These are phyloP conservation scores for Tylopilus subfusipes DNA, from an alignment of 768 basidiomycete species.

Conservation along the genomic window DNA sequence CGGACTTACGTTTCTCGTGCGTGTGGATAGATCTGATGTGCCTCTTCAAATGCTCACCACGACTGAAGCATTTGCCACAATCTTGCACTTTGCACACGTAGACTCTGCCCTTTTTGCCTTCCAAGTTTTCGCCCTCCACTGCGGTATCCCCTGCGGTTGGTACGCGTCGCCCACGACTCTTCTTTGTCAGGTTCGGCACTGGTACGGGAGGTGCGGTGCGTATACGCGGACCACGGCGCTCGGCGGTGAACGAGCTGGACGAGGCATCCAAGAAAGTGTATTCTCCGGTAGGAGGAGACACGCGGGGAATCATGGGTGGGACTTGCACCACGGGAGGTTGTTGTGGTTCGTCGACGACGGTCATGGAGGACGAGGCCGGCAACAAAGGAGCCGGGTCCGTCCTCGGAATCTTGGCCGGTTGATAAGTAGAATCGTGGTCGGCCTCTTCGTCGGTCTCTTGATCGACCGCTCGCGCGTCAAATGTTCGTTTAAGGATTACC, in stretches of 20 bases:
- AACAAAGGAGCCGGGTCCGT: constrained; percentile 24
- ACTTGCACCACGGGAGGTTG: constrained; percentile 7
- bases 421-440: constrained; percentile 16
- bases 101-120: constrained; percentile 34
- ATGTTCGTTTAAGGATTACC: constrained; percentile 30
- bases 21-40: constrained; percentile 75
- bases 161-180: constrained; percentile 73
- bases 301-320: constrained; percentile 6
- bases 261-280: constrained; percentile 35
- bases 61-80: constrained; percentile 70
- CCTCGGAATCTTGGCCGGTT: constrained; percentile 31
- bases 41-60: constrained; percentile 73
- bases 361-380: constrained; percentile 27
- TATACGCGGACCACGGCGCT: constrained; percentile 45
- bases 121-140: constrained; percentile 23
- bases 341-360: constrained; percentile 26
- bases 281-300: constrained; percentile 31
- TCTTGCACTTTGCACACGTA: constrained; percentile 66
- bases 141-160: constrained; percentile 44
- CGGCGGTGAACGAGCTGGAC: constrained; percentile 36
- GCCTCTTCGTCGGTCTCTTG: constrained; percentile 33
- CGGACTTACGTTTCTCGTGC: constrained; percentile 67
- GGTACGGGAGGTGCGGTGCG: constrained; percentile 61
- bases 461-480: constrained; percentile 35
- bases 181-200: constrained; percentile 76